phyloP scores from a whole-genome alignment of 495 filamentous ascomycete species.

The Aspergillus campestris region DNA sequence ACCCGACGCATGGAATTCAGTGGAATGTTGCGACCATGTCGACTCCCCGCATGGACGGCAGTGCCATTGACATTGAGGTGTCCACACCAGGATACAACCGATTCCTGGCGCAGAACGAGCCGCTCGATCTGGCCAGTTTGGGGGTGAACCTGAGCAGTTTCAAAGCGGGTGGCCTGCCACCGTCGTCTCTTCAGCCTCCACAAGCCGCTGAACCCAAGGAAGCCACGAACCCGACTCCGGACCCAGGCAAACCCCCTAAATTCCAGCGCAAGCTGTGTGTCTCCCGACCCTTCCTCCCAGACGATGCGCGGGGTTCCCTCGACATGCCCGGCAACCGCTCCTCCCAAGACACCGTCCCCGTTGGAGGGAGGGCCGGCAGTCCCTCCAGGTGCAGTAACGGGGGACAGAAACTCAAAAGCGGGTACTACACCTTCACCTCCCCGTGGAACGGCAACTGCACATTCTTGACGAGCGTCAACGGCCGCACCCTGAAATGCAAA shows the following conservation, averaged over 20 bases:
- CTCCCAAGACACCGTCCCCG: constrained; percentile 6
- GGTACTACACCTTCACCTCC: constrained; percentile 57
- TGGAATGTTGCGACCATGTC: constrained; percentile 81
- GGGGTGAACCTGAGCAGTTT: constrained; percentile 17
- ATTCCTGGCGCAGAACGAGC: constrained; percentile 38
- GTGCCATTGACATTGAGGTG: constrained; percentile 50
- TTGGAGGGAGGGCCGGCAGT: constrained; percentile 1
- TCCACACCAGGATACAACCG: constrained; percentile 55
- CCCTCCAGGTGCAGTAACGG: constrained; percentile 3
- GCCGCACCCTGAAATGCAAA: constrained; percentile 68
- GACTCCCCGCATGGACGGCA: constrained; percentile 27
- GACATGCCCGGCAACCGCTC: constrained; percentile 9
- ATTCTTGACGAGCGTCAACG: constrained; percentile 66
- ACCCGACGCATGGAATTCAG: constrained; percentile 68
- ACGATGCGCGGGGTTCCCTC: constrained; percentile 13
- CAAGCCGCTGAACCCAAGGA: background rate
- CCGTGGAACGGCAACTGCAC: constrained; percentile 83
- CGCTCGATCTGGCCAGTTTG: constrained; percentile 22
- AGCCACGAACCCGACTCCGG: background rate
- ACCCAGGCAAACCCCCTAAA: constrained; percentile 21
- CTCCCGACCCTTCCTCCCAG: constrained; percentile 18
- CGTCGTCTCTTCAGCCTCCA: constrained; percentile 4
- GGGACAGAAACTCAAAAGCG: constrained; percentile 32
- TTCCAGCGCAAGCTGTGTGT: constrained; percentile 35
- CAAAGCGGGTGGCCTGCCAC: constrained; percentile 1